Evolutionary conservation across 139 green algal species (phyloP).

Genomic region (Nannochloris sp.): DNA sequence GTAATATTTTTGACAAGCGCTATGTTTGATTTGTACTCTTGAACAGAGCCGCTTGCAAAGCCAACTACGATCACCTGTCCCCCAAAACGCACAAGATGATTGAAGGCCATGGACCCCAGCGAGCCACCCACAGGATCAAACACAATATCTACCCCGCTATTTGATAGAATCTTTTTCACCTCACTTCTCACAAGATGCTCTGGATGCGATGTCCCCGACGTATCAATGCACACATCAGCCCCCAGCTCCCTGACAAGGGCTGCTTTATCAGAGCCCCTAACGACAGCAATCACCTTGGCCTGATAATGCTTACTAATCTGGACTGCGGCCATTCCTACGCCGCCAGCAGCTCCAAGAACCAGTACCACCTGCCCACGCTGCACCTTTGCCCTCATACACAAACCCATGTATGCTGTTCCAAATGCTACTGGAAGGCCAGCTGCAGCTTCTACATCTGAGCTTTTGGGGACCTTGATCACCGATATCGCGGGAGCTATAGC

Average conservation of each 20-base stretch:
- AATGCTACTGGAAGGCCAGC: constrained; percentile 73
- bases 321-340: constrained; percentile 78
- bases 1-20: constrained; percentile 82
- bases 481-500: constrained; percentile 34
- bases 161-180: constrained; percentile 15
- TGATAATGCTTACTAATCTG: constrained; percentile 42
- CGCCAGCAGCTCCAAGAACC: constrained; percentile 71
- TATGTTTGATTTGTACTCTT: constrained; percentile 65
- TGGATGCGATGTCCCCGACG: background rate
- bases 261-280: constrained; percentile 28
- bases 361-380: constrained; percentile 65
- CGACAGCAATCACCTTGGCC: constrained; percentile 38
- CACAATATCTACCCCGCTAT: constrained; percentile 60
- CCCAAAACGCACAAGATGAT: constrained; percentile 55
- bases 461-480: constrained; percentile 28
- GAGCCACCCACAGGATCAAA: constrained; percentile 76
- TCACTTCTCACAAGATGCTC: constrained; percentile 6
- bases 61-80: constrained; percentile 76
- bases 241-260: constrained; percentile 28
- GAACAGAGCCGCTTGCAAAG: constrained; percentile 65
- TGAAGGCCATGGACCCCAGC: constrained; percentile 49
- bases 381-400: constrained; percentile 54
- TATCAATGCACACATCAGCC: constrained; percentile 52
- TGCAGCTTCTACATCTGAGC: constrained; percentile 24
- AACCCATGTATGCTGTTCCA: constrained; percentile 74